Evolutionary conservation across 1,284 basidiomycete species (phyloP), one percentile per base, ranked within the genome.

Genomic region (Blastosporella zonata): DNA sequence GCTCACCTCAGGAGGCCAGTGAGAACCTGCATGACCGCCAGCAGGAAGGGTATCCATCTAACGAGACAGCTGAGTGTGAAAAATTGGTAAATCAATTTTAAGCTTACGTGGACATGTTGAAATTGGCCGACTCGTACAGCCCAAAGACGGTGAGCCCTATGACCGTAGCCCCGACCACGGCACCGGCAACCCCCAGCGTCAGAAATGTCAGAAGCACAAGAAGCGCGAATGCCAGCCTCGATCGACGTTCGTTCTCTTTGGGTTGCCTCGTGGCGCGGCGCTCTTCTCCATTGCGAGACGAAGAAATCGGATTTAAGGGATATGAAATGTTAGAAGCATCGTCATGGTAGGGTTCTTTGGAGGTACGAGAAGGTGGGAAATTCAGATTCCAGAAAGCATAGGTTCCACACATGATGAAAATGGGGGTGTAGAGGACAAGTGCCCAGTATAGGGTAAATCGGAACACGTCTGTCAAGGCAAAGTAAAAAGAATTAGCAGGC

Each of bases 361-460:
- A 12, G 12, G 10, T 23, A 29, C 43, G 46, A 29, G 59, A 51
- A 3, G 82, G 77, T 0, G 81, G 78, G 56, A 79, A 81, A 9
- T 74, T 69, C 45, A 87, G 68, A 56, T 90, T 89, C 62, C 83
- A 67, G 64, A 86, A 86, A 2, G 89, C 89, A 57, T 86, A 83
- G 1, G 68, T 52, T 0, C 87, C 87, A 54, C 83, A 84, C 36
- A 86, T 47, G 36, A 87, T 61, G 63, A 88, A 92, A 38, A 84
- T 68, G 1, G 85, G 85, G 1, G 77, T 76, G 63, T 90, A 80
- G 58, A 93, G 82, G 46, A 89, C 73, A 23, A 93, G 66, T 1
- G 81, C 88, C 91, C 91, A 94, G 64, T 86, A 93, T 25, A 93
- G 72, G 7, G 89, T 93, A 68, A 90, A 93, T 22, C 73, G 74